Percentiles rank a stretch among this genome's conserved stretches.
Evolutionary conservation across 2,329 filamentous ascomycete genomes (phyloP).

Genomic region (Colletotrichum camelliae): DNA sequence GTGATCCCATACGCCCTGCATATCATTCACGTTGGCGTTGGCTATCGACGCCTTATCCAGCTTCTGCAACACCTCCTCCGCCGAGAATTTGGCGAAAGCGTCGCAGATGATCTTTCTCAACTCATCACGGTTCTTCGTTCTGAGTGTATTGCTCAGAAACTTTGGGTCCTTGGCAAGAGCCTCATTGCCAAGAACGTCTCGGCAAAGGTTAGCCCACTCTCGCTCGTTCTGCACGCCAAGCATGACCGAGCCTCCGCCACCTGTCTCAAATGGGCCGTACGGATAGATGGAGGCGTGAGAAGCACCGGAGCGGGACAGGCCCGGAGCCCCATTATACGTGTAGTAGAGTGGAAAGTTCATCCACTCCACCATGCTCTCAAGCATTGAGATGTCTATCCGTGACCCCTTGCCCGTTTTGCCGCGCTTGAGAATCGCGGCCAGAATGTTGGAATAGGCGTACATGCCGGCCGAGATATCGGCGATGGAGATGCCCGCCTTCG

Average conservation of each 20-base stretch:
- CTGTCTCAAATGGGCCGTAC: conserved; percentile 59
- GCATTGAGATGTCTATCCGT: conserved; percentile 61
- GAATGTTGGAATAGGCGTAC: conserved; percentile 56
- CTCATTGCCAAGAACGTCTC: conserved; percentile 46
- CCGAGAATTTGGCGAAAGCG: conserved; percentile 42
- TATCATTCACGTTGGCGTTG: conserved; percentile 60
- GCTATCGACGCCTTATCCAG: conserved; percentile 57
- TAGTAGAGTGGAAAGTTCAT: conserved; percentile 64
- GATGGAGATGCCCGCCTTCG: conserved; percentile 59
- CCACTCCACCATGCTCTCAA: conserved; percentile 64
- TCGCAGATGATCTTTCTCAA: conserved; percentile 50
- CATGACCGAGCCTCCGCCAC: conserved; percentile 55
- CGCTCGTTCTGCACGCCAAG: conserved; percentile 63
- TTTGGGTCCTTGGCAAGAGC: conserved; percentile 48
- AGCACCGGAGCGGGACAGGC: conserved; percentile 51
- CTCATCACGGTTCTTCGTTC: conserved; percentile 50
- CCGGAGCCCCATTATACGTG: conserved; percentile 47
- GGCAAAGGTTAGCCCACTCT: conserved; percentile 57
- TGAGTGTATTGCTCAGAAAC: conserved; percentile 51
- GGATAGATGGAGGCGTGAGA: conserved; percentile 62
- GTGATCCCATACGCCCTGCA: conserved; percentile 60
- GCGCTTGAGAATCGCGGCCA: conserved; percentile 54
- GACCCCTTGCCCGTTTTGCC: conserved; percentile 52
- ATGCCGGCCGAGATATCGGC: conserved; percentile 60
- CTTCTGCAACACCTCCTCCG: conserved; percentile 43